phyloP scores from a whole-genome alignment of 495 filamentous ascomycete species.

The Aspergillus panamensis region DNA sequence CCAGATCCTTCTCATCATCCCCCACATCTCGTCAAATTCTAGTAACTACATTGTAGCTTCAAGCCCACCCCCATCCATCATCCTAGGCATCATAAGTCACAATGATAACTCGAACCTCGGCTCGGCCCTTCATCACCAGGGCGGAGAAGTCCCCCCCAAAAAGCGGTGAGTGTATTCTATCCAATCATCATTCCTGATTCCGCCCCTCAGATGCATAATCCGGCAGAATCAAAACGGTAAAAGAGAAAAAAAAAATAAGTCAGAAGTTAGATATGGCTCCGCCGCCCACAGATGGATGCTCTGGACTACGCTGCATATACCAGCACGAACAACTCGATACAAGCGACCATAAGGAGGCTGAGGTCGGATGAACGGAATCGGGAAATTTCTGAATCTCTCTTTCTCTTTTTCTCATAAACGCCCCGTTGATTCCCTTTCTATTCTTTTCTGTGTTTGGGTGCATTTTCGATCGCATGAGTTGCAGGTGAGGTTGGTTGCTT shows the following conservation, averaged over 20 bases:
- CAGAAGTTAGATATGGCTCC: no score
- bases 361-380: not conserved
- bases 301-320: constrained; percentile 44
- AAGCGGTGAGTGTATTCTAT: not conserved
- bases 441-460: not conserved
- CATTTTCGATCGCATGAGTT: no score
- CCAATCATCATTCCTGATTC: constrained; percentile 7
- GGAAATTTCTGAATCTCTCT: not conserved
- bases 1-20: no score
- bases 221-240: constrained; percentile 14
- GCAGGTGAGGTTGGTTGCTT: no score
- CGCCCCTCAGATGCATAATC: not conserved
- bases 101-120: no score
- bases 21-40: no score
- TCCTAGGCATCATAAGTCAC: no score
- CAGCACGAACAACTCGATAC: constrained; percentile 26
- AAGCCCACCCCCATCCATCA: no score
- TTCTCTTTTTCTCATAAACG: not conserved
- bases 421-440: not conserved
- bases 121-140: not conserved
- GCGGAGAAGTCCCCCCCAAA: constrained; percentile 7
- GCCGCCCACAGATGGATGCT: constrained; percentile 29
- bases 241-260: constrained; percentile 5
- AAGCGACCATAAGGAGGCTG: not conserved
- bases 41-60: no score